These are phyloP conservation scores for Kwoniella sp. DNA, from an alignment of 768 basidiomycete genomes.

Conservation along the genomic window DNA sequence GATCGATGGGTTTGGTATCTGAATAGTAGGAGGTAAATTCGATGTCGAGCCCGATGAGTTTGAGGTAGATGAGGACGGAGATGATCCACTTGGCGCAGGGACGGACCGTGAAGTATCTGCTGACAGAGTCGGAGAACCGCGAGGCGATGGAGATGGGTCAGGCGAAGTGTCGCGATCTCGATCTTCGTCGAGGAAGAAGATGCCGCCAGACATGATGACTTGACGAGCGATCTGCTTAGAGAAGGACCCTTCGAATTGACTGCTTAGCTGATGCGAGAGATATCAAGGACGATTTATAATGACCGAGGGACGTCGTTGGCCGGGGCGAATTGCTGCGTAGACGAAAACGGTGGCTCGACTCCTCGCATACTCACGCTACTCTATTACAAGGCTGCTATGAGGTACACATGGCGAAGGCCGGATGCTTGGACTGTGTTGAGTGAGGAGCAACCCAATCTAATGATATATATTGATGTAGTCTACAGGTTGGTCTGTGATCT, in stretches of 20 bases:
- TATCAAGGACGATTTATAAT: too few species aligned
- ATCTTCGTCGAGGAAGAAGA: slow-evolving; percentile 48
- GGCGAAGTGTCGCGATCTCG: slow-evolving; percentile 21
- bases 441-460: too few species aligned
- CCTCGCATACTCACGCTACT: slow-evolving; percentile 1
- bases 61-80: slow-evolving; percentile 3
- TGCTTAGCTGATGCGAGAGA: too few species aligned
- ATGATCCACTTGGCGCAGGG: not conserved
- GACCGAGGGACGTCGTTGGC: not conserved
- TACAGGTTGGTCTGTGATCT: too few species aligned
- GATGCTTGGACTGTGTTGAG: not conserved
- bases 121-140: slow-evolving; percentile 14
- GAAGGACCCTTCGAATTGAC: too few species aligned
- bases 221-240: not conserved
- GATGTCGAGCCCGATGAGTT: not conserved
- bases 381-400: slow-evolving; percentile 1
- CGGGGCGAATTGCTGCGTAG: not conserved
- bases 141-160: slow-evolving; percentile 30
- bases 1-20: slow-evolving; percentile 23
- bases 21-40: slow-evolving; percentile 8
- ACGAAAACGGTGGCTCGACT: not conserved
- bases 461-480: too few species aligned
- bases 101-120: slow-evolving; percentile 6
- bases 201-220: slow-evolving; percentile 34
- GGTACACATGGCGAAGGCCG: not conserved